Evolutionary conservation across 139 green algal species (phyloP), one percentile per base, ranked within the genome.

Genomic region (Choricystis sp.): DNA sequence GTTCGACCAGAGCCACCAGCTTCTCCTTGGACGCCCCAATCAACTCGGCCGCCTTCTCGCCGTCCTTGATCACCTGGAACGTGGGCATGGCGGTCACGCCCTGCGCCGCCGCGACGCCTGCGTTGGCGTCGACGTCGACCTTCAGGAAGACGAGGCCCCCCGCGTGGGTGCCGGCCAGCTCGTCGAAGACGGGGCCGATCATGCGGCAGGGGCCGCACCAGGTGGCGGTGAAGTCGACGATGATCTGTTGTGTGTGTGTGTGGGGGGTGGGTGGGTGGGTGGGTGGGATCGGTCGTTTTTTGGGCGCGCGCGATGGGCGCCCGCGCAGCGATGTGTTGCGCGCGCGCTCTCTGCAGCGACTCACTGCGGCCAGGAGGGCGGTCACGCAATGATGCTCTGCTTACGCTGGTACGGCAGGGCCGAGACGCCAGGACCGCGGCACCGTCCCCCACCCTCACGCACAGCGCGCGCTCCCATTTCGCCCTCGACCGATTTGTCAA

Each of bases 181-280:
- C 48, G 52, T 73, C 79, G 31, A 85, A 93, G 25, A 75, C 59
- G n/a, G 86, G 83, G 1, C 64, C 72, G 60, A 93, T 91, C 69
- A 80, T 80, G 58, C 84, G 76, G 80, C 86, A 94, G 23, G 86
- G 86, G 0, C 86, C 86, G 67, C 86, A 94, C 86, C 84, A 92
- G 22, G 75, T 80, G 21, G 84, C 84, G 21, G 72, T 80, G 69
- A 92, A 92, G 72, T 91, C 84, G 3, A 91, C 79, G 2, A 91
- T 59, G 9, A 85, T 16, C 40, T 52, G 40, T 21, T 52, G 40
- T 9, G 16, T 9, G 40, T 52, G 40, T 21, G n/a, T n/a, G n/a
- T n/a, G n/a, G n/a, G n/a, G n/a, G n/a, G n/a, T n/a, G n/a, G n/a
- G n/a, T n/a, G n/a, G n/a, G n/a, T n/a, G n/a, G n/a, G n/a, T n/a